Base-by-base conservation (phyloP, 1,139 yeast species). In the Saccharomyces hybrid region DNA sequence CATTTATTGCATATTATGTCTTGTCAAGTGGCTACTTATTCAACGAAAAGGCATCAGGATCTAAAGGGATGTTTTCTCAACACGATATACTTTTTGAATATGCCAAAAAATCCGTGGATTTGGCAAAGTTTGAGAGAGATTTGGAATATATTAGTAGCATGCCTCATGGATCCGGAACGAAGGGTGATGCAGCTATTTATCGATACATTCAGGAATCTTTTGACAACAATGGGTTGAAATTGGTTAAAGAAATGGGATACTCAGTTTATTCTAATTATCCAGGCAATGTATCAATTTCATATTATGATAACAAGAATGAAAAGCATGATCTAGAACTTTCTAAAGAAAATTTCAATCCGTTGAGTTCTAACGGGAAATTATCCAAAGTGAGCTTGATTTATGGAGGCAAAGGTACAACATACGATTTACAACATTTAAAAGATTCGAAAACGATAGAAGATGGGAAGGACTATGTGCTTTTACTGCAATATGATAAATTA, bases 131-230 rank as follows among this genome's bases (percentile, higher is more conserved):
- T 73, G 83, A 83, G 64, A 85, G 83, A 56, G 83, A 85, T 56
- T 68, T 88, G 59, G 88, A 88, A 63, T 90, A 89, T 64, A 68
- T 93, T 41, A 82, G 95, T 31, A 82, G 90, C 2, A 82, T 91
- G 83, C 93, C 96, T 1, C 98, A 90, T 67, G 72, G 85, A 61
- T 83, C 96, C 0, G 98, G 98, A 1, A 84, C 97, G 1, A 80
- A 82, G 14, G 98, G 96, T 14, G 97, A 90, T 67, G 70, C 83
- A 57, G 79, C 91, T 0, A 72, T 89, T 44, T 84, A 89, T 0
- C 77, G 77, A 57, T 89, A 85, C 66, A 75, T 90, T 20, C 76
- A 81, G 57, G 76, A 78, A 16, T 80, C 81, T 54, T 81, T 88
- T 72, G 67, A 70, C 23, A 78, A 81, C 55, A 82, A 83, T 61